Conservation (phyloP, 1,284 basidiomycete species). For the Lignosus rhinocerotis region DNA sequence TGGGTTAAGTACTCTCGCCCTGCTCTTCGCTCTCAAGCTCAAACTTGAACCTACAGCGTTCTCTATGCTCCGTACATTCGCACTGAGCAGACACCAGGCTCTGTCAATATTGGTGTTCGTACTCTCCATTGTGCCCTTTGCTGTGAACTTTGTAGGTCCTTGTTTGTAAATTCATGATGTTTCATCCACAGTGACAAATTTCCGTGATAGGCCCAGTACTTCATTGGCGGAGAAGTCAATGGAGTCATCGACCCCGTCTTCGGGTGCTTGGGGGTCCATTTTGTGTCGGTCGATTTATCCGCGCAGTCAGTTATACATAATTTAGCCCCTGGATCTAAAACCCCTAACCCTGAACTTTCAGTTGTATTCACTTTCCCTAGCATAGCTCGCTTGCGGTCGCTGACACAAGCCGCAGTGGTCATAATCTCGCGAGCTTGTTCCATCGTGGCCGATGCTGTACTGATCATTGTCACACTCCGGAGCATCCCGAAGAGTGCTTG, state of each 20-base stretch:
- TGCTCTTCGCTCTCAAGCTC: no score
- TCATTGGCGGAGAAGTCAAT: neutral
- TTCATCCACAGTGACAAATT: neutral
- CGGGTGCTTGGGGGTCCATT: neutral
- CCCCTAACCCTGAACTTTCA: neutral
- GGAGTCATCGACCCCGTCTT: neutral
- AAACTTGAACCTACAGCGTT: neutral
- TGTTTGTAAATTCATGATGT: neutral
- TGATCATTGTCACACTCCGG: neutral
- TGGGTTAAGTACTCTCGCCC: no score
- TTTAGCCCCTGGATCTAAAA: no score
- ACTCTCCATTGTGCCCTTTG: neutral
- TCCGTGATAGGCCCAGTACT: neutral
- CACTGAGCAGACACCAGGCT: neutral
- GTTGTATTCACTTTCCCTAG: neutral
- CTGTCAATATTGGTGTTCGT: neutral
- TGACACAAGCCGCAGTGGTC: neutral
- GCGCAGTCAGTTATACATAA: neutral
- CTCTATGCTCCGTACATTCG: neutral
- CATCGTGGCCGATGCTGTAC: neutral
- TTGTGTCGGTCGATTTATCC: neutral
- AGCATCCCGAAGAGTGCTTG: neutral
- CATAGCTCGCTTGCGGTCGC: neutral
- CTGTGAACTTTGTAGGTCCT: neutral
- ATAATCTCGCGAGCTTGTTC: neutral